phyloP scores from a whole-genome alignment of 2,329 filamentous ascomycete species.

The Colletotrichum musae region DNA sequence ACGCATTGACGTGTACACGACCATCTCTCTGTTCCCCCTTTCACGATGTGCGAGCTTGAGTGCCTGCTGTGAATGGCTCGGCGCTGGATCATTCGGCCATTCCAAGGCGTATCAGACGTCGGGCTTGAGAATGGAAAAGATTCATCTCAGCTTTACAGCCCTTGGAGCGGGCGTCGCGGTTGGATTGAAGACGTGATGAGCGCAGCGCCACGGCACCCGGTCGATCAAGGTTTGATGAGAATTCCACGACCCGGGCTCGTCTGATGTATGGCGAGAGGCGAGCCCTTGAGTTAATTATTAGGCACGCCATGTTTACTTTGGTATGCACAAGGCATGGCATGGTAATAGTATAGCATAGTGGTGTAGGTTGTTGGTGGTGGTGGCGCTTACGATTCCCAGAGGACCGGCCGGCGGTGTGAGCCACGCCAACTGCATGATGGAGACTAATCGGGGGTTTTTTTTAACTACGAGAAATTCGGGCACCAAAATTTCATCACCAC shows the following conservation, averaged over 20 bases:
- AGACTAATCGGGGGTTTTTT: not conserved
- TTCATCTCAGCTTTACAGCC: constrained; percentile 18
- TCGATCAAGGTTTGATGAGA: not conserved
- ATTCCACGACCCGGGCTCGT: not conserved
- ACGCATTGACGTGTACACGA: constrained; percentile 21
- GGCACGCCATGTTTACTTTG: no score
- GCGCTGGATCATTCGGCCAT: constrained; percentile 4
- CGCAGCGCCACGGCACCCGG: not conserved
- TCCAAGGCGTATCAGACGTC: not conserved
- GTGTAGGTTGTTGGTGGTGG: not conserved
- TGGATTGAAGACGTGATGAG: constrained; percentile 8
- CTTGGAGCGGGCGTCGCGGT: constrained; percentile 1
- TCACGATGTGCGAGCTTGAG: constrained; percentile 2
- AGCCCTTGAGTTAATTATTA: constrained; percentile 6
- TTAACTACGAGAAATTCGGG: not conserved
- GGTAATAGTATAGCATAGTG: no score
- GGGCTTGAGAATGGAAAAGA: constrained; percentile 1
- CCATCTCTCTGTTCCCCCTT: not conserved
- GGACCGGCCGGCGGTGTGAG: constrained; percentile 19
- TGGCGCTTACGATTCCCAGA: constrained; percentile 23
- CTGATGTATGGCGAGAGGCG: not conserved
- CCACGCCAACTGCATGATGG: constrained; percentile 1
- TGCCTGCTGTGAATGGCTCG: not conserved
- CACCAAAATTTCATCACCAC: no score
- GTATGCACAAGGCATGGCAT: no score